Evolutionary conservation across 768 basidiomycete genomes (phyloP), one percentile per base, ranked within the genome.

Genomic region (Psilocybe cubensis): DNA sequence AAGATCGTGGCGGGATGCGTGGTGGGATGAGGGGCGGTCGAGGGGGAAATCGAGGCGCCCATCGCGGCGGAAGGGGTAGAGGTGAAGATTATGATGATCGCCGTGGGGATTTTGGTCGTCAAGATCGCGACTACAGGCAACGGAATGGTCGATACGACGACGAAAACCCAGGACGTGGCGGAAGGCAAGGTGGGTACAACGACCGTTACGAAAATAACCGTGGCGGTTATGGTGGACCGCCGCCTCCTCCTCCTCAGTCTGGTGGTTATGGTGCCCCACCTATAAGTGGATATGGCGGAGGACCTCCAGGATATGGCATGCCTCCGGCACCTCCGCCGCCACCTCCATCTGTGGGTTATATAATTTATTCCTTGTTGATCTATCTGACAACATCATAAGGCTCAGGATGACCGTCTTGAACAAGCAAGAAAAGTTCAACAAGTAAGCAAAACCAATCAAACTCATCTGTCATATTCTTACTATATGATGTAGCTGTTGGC

Each of bases 351-450:
- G 70, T 72, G 53, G 51, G 66, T 3, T 12, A 17, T 48, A 14
- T 33, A 3, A 28, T 25, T 38, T 17, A 3, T 3, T 25, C 46
- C 18, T 17, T 23, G 25, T 11, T 40, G 5, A 20, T 17, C 17
- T 24, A 25, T 50, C 18, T 51, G 2, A 50, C 27, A 27, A 21
- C 10, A 24, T 23, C 28, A 5, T 24, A 59, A 86, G 83, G 74
- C 79, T 38, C 70, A 76, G 10, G 91, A 94, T 56, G 92, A 94
- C 48, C 88, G 93, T 11, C 76, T 96, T 18, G 94, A 96, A 66
- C 91, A 94, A 78, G 92, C 93, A 7, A 84, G 87, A 54, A 89
- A 84, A 71, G 92, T 95, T 8, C 93, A 94, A 67, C 90, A 93
- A 64, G 84, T 86, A 57, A 29, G 33, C 6, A 20, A 6, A 21